phyloP scores from a whole-genome alignment of 108 stramenopile genomes.

The Nitzschia inconspicua region DNA sequence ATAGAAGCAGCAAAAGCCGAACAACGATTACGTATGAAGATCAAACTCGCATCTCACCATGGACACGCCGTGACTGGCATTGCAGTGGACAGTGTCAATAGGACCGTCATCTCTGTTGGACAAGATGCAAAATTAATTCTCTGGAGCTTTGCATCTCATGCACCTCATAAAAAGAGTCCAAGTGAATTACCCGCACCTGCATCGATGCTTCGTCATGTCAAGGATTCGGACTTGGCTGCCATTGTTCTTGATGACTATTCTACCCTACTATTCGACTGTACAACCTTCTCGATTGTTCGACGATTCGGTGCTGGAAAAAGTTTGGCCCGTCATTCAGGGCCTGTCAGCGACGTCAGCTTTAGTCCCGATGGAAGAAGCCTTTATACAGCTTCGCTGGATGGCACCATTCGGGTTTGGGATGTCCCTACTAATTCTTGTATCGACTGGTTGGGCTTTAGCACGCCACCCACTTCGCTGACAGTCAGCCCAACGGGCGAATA shows the following conservation, averaged over 20 bases:
- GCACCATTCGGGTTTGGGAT: constrained; percentile 92
- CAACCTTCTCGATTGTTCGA: constrained; percentile 62
- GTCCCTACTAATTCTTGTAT: constrained; percentile 92
- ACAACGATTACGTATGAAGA: constrained; percentile 36
- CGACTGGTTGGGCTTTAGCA: constrained; percentile 91
- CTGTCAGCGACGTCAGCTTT: constrained; percentile 86
- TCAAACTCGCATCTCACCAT: constrained; percentile 52
- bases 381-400: constrained; percentile 81
- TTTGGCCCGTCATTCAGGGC: constrained; percentile 50
- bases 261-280: constrained; percentile 73
- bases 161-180: constrained; percentile 79
- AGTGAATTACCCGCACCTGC: constrained; percentile 61
- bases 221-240: constrained; percentile 81
- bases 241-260: constrained; percentile 71
- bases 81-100: constrained; percentile 87
- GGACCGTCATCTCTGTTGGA: constrained; percentile 78
- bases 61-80: constrained; percentile 85
- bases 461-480: constrained; percentile 80
- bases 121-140: constrained; percentile 84
- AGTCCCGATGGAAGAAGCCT: constrained; percentile 89
- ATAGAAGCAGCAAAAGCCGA: constrained; percentile 34
- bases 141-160: constrained; percentile 88
- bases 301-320: constrained; percentile 51
- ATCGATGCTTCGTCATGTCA: constrained; percentile 69
- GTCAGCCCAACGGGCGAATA: constrained; percentile 96